Base-by-base conservation (phyloP, 2,329 filamentous ascomycete genomes). In the Lachnum nothofagi region DNA sequence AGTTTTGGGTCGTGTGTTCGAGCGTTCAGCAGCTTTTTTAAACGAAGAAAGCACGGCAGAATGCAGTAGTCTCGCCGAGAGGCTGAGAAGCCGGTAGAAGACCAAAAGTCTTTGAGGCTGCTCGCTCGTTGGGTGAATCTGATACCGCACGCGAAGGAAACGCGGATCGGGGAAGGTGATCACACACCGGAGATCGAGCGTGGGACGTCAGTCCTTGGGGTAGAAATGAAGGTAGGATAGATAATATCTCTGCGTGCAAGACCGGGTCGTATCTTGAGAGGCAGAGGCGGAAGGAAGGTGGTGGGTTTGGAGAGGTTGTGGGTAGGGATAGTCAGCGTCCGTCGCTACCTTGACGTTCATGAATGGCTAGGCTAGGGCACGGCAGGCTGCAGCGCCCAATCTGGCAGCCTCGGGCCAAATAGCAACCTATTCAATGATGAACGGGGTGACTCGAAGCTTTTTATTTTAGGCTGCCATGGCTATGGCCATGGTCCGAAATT, bases 101-200 rank as follows among this genome's bases (percentile, higher is more conserved):
- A 14, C 29, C 27, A 22, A 10, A 27, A 16, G 17, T 23, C 31
- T 23, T 24, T 19, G 19, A 34, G 42, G 19, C 27, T 17, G 29
- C 23, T 31, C 20, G 23, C 29, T n/a, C 3, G 24, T 10, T 42
- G 33, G 47, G 43, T 20, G 43, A 39, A 49, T 37, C 40, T 34
- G 39, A 44, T 53, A 37, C 35, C 20, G 43, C 42, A 51, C 48
- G 47, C 53, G 47, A 48, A 48, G 24, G 27, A 43, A 35, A 34
- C 42, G 42, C 41, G 43, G 38, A 29, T 42, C 23, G 12, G 29
- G 42, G 27, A 20, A 34, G 24, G 29, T 9, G 9, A 29, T 25
- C 17, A 22, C 17, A 29, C 27, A 20, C 29, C 20, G 24, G 19
- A 24, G 37, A 29, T 42, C 5, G 25, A 25, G 16, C n/a, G 34